Percentiles rank a stretch among this genome's conserved stretches.
Evolutionary conservation across 2,329 filamentous ascomycete species (phyloP).

Genomic region (Alternaria brassicicola): DNA sequence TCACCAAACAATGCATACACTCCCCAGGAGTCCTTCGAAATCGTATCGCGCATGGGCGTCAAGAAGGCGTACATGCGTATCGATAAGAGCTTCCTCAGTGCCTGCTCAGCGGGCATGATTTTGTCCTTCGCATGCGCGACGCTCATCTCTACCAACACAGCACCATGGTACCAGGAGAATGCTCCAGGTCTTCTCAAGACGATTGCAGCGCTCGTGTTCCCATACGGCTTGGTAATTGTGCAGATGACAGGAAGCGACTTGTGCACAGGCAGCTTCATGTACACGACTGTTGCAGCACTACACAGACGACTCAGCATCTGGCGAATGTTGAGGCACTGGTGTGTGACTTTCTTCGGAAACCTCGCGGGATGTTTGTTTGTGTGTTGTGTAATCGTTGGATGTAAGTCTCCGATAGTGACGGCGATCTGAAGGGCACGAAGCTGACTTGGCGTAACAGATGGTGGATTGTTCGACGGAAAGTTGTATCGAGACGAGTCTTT

Average conservation of each 20-base stretch:
- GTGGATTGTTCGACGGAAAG: slow-evolving; percentile 51
- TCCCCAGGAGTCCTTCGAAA: slow-evolving; percentile 58
- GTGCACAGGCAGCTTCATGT: slow-evolving; percentile 37
- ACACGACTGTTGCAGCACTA: slow-evolving; percentile 23
- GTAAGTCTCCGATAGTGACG: slow-evolving; percentile 34
- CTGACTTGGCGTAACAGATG: slow-evolving; percentile 42
- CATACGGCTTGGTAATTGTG: slow-evolving; percentile 42
- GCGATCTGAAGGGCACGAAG: neutral
- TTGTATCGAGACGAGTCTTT: slow-evolving; percentile 24
- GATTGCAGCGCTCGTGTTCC: slow-evolving; percentile 43
- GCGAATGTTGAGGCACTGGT: slow-evolving; percentile 52
- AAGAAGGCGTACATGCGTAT: slow-evolving; percentile 59
- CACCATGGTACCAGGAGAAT: slow-evolving; percentile 21
- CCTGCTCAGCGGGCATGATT: slow-evolving; percentile 59
- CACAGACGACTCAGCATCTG: slow-evolving; percentile 37
- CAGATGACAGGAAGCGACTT: slow-evolving; percentile 44
- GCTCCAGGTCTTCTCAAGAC: slow-evolving; percentile 37
- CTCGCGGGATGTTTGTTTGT: slow-evolving; percentile 58
- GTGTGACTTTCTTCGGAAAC: slow-evolving; percentile 58
- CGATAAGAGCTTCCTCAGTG: slow-evolving; percentile 60
- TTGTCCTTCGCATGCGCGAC: slow-evolving; percentile 54
- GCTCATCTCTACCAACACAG: slow-evolving; percentile 16
- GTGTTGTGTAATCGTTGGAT: slow-evolving; percentile 57
- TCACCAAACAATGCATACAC: slow-evolving; percentile 50
- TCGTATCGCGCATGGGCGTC: slow-evolving; percentile 57